Conservation (phyloP, 768 basidiomycete species). For the Lactarius tabidus region DNA sequence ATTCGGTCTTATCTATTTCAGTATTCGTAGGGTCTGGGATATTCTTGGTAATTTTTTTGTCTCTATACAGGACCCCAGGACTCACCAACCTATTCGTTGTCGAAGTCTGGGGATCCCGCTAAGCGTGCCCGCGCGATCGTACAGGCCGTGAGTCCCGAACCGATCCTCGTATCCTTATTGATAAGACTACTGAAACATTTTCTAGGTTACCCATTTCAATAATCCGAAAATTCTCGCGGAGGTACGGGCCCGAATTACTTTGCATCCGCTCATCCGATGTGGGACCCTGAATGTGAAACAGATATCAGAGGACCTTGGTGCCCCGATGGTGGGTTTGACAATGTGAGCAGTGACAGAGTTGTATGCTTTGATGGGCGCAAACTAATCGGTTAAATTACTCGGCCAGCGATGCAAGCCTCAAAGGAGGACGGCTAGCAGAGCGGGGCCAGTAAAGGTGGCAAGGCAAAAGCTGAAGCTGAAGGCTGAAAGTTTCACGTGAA, state of each 20-base stretch:
- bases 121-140: conserved; percentile 95
- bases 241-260: conserved; percentile 36
- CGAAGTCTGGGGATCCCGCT: conserved; percentile 84
- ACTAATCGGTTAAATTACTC: background rate
- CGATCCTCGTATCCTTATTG: conserved; percentile 11
- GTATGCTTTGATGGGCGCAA: background rate
- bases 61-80: background rate
- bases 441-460: conserved; percentile 54
- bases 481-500: conserved; percentile 18
- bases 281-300: conserved; percentile 28
- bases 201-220: conserved; percentile 87
- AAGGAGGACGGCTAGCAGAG: conserved; percentile 65
- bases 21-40: conserved; percentile 99
- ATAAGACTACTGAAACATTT: conserved; percentile 16
- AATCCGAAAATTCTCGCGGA: conserved; percentile 91
- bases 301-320: conserved; percentile 80
- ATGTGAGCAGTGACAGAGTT: conserved; percentile 52
- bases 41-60: conserved; percentile 71
- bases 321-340: conserved; percentile 90
- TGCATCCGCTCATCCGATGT: background rate
- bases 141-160: conserved; percentile 62
- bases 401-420: conserved; percentile 56
- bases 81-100: conserved; percentile 2
- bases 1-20: conserved; percentile 30
- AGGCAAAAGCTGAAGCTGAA: too few species aligned